A percentile compares a stretch with the other conserved stretches of the same genome.
phyloP scores from a whole-genome alignment of 192 early-diverging fungal genomes.

The Oehlia diaphana region DNA sequence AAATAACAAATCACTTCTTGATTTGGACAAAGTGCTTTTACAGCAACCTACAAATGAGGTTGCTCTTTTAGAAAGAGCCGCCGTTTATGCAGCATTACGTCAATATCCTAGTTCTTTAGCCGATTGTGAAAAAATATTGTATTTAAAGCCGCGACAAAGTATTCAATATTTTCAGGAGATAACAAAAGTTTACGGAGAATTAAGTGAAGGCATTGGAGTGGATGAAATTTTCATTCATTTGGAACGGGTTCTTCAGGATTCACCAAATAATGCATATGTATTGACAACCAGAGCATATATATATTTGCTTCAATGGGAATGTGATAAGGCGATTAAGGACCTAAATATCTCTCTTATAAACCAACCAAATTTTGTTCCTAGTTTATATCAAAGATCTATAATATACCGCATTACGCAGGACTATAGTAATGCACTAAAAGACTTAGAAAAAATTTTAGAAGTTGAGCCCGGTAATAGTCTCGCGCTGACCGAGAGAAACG shows the following conservation, averaged over 20 bases:
- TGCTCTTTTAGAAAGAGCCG: background rate
- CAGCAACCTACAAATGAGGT: background rate
- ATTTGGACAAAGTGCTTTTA: background rate
- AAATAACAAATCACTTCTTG: background rate
- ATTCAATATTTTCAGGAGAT: background rate
- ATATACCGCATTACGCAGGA: background rate
- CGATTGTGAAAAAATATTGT: background rate
- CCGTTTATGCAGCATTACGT: background rate
- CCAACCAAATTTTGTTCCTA: background rate
- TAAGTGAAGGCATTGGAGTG: background rate
- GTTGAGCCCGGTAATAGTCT: background rate
- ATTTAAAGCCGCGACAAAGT: background rate
- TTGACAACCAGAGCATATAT: background rate
- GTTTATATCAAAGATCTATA: background rate
- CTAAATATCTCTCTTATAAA: background rate
- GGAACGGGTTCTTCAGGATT: background rate
- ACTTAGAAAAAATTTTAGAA: background rate
- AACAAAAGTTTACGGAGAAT: background rate
- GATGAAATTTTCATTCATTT: background rate
- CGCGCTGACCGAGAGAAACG: background rate
- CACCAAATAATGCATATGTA: background rate
- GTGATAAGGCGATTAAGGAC: background rate
- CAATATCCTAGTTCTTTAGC: background rate
- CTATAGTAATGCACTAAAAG: background rate
- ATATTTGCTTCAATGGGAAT: background rate